A percentile compares a stretch with the other conserved stretches of the same genome.
These are phyloP conservation scores for Endogone sp. DNA, from an alignment of 192 early-diverging fungal genomes.

Conservation along the genomic window DNA sequence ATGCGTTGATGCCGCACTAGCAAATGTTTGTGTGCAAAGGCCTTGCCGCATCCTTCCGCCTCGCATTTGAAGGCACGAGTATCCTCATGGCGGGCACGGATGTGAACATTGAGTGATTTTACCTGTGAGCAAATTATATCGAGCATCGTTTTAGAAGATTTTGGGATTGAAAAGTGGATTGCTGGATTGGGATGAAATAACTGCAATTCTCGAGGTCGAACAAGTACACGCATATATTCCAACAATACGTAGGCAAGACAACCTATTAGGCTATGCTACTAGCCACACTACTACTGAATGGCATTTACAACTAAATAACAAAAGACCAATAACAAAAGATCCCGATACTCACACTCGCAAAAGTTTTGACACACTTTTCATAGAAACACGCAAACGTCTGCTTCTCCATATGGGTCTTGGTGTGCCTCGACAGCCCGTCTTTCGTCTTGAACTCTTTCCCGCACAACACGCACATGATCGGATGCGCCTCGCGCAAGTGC, in stretches of 20 bases:
- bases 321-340: too few species aligned
- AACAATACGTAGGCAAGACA: too few species aligned
- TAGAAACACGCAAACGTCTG: slow-evolving; percentile 13
- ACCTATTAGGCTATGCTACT: too few species aligned
- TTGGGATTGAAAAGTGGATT: slow-evolving; percentile 7
- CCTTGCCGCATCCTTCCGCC: slow-evolving; percentile 25
- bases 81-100: slow-evolving; percentile 16
- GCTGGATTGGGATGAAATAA: slow-evolving; percentile 1
- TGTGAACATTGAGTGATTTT: slow-evolving; percentile 25
- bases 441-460: slow-evolving; percentile 15
- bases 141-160: too few species aligned
- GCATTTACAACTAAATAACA: too few species aligned
- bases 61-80: slow-evolving; percentile 24
- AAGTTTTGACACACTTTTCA: slow-evolving; percentile 26
- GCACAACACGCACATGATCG: slow-evolving; percentile 17
- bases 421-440: slow-evolving; percentile 14
- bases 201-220: neutral
- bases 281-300: too few species aligned
- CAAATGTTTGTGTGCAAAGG: slow-evolving; percentile 30
- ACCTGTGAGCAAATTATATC: too few species aligned
- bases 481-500: slow-evolving; percentile 21
- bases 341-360: slow-evolving; percentile 28
- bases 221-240: neutral
- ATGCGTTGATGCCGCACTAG: slow-evolving; percentile 7
- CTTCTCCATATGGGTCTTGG: slow-evolving; percentile 23